A percentile compares a stretch with the other conserved stretches of the same genome.
These are phyloP conservation scores for Pseudogymnoascus sp. DNA, from an alignment of 2,329 filamentous ascomycete genomes.

Conservation along the genomic window DNA sequence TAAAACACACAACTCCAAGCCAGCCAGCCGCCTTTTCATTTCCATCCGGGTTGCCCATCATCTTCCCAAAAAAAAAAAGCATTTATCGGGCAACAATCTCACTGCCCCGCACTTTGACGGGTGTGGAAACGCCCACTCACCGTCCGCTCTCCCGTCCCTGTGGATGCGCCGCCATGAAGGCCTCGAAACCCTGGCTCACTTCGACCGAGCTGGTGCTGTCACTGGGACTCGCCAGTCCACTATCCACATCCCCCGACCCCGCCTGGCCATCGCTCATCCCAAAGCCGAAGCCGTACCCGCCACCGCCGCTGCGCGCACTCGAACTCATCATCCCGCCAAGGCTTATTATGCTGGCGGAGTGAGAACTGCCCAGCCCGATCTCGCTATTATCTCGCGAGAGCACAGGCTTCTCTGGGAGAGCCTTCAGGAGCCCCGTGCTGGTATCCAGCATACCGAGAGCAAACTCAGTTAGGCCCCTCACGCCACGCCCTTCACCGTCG, in stretches of 20 bases:
- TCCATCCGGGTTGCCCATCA: neutral
- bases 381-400: slow-evolving; percentile 45
- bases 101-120: neutral
- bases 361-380: slow-evolving; percentile 3
- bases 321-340: slow-evolving; percentile 7
- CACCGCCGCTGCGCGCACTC: slow-evolving; percentile 12
- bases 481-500: slow-evolving; percentile 36
- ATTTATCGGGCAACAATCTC: neutral
- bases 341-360: neutral
- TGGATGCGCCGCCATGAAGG: slow-evolving; percentile 1
- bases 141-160: neutral
- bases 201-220: slow-evolving; percentile 25
- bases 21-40: neutral
- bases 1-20: neutral
- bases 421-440: slow-evolving; percentile 59
- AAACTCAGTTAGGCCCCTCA: slow-evolving; percentile 54
- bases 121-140: neutral
- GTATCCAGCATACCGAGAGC: slow-evolving; percentile 74
- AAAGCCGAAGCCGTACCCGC: slow-evolving; percentile 22
- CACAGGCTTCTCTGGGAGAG: slow-evolving; percentile 63
- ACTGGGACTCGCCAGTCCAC: slow-evolving; percentile 27
- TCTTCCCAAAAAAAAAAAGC: neutral
- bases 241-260: slow-evolving; percentile 15
- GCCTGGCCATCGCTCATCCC: slow-evolving; percentile 17
- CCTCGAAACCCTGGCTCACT: slow-evolving; percentile 5